These are phyloP conservation scores for Plasmodium gonderi DNA, from an alignment of 169 alveolate species.

Conservation along the genomic window DNA sequence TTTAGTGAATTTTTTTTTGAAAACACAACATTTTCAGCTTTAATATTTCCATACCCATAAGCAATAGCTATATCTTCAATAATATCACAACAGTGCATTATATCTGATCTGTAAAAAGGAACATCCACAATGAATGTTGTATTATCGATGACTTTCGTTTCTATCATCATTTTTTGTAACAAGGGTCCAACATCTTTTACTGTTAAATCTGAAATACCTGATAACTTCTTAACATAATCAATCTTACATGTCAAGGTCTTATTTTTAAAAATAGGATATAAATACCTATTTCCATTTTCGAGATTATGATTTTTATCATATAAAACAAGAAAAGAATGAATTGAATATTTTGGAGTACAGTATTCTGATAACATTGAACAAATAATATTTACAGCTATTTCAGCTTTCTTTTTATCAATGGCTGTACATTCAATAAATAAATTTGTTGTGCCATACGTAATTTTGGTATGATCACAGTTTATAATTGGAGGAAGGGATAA, in stretches of 20 bases:
- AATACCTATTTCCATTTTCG: slow-evolving; percentile 40
- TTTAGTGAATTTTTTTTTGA: slow-evolving; percentile 49
- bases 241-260: slow-evolving; percentile 45
- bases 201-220: slow-evolving; percentile 77
- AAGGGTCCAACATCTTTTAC: slow-evolving; percentile 69
- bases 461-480: slow-evolving; percentile 96
- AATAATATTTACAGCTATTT: slow-evolving; percentile 69
- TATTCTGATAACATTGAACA: slow-evolving; percentile 68
- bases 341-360: slow-evolving; percentile 38
- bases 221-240: slow-evolving; percentile 70
- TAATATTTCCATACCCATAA: slow-evolving; percentile 92
- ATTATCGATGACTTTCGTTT: slow-evolving; percentile 43
- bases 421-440: slow-evolving; percentile 97
- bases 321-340: slow-evolving; percentile 30
- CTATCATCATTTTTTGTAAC: slow-evolving; percentile 85
- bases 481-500: slow-evolving; percentile 99
- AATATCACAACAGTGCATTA: slow-evolving; percentile 96
- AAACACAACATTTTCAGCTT: slow-evolving; percentile 24
- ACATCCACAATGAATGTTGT: slow-evolving; percentile 80
- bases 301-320: slow-evolving; percentile 28
- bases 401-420: slow-evolving; percentile 84
- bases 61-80: slow-evolving; percentile 98
- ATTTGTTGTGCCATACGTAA: slow-evolving; percentile 94
- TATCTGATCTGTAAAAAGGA: slow-evolving; percentile 94
- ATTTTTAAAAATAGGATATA: slow-evolving; percentile 37